Conservation (phyloP, 345 rosid species). For the Populus ilicifolia region DNA sequence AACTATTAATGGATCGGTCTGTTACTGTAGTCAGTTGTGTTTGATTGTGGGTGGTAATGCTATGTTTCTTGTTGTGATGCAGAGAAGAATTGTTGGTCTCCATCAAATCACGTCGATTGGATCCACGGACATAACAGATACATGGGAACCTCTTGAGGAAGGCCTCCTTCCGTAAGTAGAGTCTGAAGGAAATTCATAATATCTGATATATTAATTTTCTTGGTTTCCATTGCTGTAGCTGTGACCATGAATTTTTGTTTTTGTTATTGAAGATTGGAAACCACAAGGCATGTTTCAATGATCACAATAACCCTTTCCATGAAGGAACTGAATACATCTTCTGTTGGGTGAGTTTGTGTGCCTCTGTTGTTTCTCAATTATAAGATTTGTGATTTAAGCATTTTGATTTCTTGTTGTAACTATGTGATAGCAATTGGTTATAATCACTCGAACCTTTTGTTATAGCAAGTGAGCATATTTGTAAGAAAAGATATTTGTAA, state of each 20-base stretch:
- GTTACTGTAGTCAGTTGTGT: background rate
- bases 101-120: slow-evolving; percentile 87
- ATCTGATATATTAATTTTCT: background rate
- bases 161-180: slow-evolving; percentile 85
- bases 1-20: background rate
- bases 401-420: no score
- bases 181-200: background rate
- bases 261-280: slow-evolving; percentile 59
- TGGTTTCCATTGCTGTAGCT: background rate
- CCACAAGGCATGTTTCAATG: slow-evolving; percentile 98
- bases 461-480: background rate
- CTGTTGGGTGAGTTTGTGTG: slow-evolving; percentile 65
- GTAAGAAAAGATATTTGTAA: no score
- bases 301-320: slow-evolving; percentile 80
- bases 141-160: slow-evolving; percentile 95
- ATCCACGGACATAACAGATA: slow-evolving; percentile 86
- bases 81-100: slow-evolving; percentile 94
- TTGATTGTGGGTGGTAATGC: background rate
- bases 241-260: background rate
- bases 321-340: slow-evolving; percentile 58
- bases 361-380: background rate
- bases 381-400: no score
- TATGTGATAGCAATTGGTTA: no score
- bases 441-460: no score
- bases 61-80: slow-evolving; percentile 15